phyloP scores from a whole-genome alignment of 257 asterid species.

The Gynochthodes officinalis region DNA sequence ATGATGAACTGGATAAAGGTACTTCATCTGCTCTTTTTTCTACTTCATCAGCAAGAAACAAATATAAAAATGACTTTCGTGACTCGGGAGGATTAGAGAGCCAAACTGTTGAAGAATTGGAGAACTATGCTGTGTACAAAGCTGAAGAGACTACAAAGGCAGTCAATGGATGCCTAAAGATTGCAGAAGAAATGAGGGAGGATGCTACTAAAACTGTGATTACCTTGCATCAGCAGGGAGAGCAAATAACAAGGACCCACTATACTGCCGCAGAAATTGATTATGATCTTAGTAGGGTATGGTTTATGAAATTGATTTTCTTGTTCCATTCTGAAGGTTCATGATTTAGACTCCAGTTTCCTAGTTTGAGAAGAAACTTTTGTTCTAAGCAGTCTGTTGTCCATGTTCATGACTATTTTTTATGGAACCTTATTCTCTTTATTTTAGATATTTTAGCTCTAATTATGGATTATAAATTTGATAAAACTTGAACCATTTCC shows the following conservation, averaged over 20 bases:
- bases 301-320: slow-evolving; percentile 1
- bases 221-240: slow-evolving; percentile 92
- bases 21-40: slow-evolving; percentile 34
- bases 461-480: not conserved
- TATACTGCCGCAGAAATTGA: slow-evolving; percentile 83
- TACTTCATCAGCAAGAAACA: slow-evolving; percentile 47
- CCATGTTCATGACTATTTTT: not conserved
- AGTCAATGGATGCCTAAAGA: slow-evolving; percentile 71
- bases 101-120: slow-evolving; percentile 72
- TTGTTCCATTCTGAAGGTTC: too few relatives aligned
- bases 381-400: not conserved
- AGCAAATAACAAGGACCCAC: slow-evolving; percentile 84
- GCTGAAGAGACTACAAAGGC: slow-evolving; percentile 80
- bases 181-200: slow-evolving; percentile 90
- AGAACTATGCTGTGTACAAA: slow-evolving; percentile 63
- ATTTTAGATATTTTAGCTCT: not conserved
- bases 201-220: slow-evolving; percentile 82
- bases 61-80: slow-evolving; percentile 62
- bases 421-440: not conserved
- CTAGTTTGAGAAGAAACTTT: not conserved
- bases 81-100: slow-evolving; percentile 76
- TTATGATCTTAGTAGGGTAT: slow-evolving; percentile 89
- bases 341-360: not conserved
- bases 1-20: slow-evolving; percentile 45
- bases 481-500: not conserved